Conservation (phyloP, 2,329 filamentous ascomycete species). For the Emydomyces testavorans region DNA sequence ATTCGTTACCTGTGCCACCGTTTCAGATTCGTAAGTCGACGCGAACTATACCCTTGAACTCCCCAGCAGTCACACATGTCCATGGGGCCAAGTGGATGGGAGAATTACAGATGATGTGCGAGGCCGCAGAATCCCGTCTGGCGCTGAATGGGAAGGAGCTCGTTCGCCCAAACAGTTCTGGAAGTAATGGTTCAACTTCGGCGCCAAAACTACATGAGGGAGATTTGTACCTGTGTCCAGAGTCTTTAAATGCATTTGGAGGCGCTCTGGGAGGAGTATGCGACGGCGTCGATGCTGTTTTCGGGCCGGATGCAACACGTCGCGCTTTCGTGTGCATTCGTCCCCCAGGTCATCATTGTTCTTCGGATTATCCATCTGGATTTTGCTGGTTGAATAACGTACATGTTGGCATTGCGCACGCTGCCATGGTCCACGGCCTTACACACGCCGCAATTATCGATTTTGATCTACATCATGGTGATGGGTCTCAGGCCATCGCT, state of each 20-base stretch:
- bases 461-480: slow-evolving; percentile 83
- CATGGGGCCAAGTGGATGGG: slow-evolving; percentile 91
- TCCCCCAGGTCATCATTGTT: slow-evolving; percentile 92
- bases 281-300: slow-evolving; percentile 80
- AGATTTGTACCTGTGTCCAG: slow-evolving; percentile 79
- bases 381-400: slow-evolving; percentile 99
- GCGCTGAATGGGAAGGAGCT: slow-evolving; percentile 69
- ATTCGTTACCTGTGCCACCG: slow-evolving; percentile 50
- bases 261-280: slow-evolving; percentile 86
- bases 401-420: slow-evolving; percentile 90
- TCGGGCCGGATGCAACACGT: slow-evolving; percentile 51
- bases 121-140: slow-evolving; percentile 64
- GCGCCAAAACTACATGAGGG: slow-evolving; percentile 62
- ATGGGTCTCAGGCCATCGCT: slow-evolving; percentile 88
- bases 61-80: slow-evolving; percentile 73
- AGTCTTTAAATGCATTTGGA: slow-evolving; percentile 78
- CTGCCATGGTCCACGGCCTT: slow-evolving; percentile 66
- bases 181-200: slow-evolving; percentile 31
- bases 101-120: slow-evolving; percentile 75
- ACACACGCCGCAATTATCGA: slow-evolving; percentile 92
- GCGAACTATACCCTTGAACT: slow-evolving; percentile 58
- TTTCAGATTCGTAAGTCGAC: slow-evolving; percentile 78
- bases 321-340: slow-evolving; percentile 86
- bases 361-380: slow-evolving; percentile 74
- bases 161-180: slow-evolving; percentile 44